These are phyloP conservation scores for Neofusicoccum parvum DNA, from an alignment of 2,329 filamentous ascomycete species.

Conservation along the genomic window DNA sequence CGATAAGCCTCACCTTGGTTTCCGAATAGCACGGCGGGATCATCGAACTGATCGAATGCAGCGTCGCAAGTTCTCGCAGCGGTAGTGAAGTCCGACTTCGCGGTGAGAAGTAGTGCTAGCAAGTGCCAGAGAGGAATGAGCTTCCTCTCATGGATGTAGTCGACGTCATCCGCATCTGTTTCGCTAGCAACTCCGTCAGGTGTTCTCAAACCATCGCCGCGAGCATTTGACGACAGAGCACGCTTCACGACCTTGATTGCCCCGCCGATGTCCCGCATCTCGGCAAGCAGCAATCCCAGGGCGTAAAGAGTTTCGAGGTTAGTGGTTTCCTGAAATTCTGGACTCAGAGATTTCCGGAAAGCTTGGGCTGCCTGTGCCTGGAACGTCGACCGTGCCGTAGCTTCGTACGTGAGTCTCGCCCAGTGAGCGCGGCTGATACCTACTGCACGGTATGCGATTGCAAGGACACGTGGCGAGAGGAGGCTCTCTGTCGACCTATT, in stretches of 20 bases:
- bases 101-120: conserved; percentile 80
- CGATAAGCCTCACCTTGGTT: conserved; percentile 55
- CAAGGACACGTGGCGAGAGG: conserved; percentile 64
- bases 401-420: conserved; percentile 80
- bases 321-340: conserved; percentile 64
- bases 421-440: conserved; percentile 85
- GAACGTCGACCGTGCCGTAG: conserved; percentile 68
- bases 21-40: conserved; percentile 70
- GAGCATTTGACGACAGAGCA: conserved; percentile 63
- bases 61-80: conserved; percentile 84
- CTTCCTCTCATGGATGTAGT: conserved; percentile 57
- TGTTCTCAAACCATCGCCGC: conserved; percentile 31
- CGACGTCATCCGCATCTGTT: conserved; percentile 25
- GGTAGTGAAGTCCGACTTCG: conserved; percentile 79
- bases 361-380: conserved; percentile 77
- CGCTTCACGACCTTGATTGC: conserved; percentile 83
- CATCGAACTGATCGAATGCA: conserved; percentile 85
- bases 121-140: conserved; percentile 90
- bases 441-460: conserved; percentile 74
- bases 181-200: conserved; percentile 36
- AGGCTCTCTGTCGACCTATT: conserved; percentile 36
- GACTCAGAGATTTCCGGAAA: conserved; percentile 71
- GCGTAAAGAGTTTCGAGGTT: conserved; percentile 80
- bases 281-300: conserved; percentile 81
- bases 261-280: conserved; percentile 76